Base-by-base conservation (phyloP, 352 stramenopile species). In the Phytophthora chlamydospora region DNA sequence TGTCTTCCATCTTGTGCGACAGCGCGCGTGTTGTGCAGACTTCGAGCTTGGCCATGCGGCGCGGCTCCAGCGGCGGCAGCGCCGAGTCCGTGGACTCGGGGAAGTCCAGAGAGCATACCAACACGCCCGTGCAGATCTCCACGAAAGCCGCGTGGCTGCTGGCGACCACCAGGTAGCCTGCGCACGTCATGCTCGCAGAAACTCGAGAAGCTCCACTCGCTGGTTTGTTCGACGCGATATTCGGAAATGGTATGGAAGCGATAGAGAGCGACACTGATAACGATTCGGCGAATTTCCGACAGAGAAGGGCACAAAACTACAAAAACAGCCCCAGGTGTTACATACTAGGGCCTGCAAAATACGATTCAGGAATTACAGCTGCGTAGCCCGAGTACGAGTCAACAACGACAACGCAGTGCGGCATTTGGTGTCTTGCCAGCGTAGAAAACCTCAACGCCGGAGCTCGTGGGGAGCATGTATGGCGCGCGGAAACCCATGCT, bases 151-250 rank as follows among this genome's bases (percentile, higher is more conserved):
- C 56, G 35, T 59, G 63, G 43, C 65, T 76, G 70, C 81, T 84
- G 53, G 74, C 75, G n/a, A 87, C 63, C 45, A 89, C 68, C 52
- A 92, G 70, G 54, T 81, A 89, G 11, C 83, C 83, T 6, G 80
- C 83, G 58, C 81, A 87, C 0, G 80, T 78, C 83, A 92, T 92
- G 57, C 47, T 48, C 27, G 10, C 21, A 24, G 21, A 24, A 29
- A 50, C 21, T 27, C 16, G 14, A 56, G 11, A 31, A 58, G 14
- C 43, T 57, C 57, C 35, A 29, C 16, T 44, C 10, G 12, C 32
- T 24, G 27, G 9, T 61, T 27, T 31, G 46, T 2, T 17, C 19
- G 38, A 38, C n/a, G 48, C 34, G 16, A 52, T 45, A 57, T 66
- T 54, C 40, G 29, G 36, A 61, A 55, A 56, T 63, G 55, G 36